Conservation (phyloP, 352 stramenopile genomes). For the Globisporangium rhizosaccharum region DNA sequence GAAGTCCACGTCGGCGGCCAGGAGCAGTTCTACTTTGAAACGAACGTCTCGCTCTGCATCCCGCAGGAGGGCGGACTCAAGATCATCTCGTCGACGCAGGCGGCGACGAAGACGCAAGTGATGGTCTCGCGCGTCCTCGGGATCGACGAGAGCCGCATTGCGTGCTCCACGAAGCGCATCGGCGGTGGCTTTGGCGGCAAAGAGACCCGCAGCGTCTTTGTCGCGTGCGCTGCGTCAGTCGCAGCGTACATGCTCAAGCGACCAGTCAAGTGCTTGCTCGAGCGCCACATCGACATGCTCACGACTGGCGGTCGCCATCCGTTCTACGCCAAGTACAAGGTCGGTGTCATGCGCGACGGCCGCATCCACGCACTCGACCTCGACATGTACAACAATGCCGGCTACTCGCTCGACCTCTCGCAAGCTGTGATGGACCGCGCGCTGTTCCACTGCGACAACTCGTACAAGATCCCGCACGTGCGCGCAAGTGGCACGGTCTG, state of each 20-base stretch:
- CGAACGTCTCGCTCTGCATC: conserved; percentile 75
- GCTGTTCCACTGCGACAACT: conserved; percentile 94
- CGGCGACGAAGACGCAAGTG: conserved; percentile 90
- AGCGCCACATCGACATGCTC: conserved; percentile 95
- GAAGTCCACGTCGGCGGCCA: conserved; percentile 89
- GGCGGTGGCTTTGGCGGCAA: conserved; percentile 97
- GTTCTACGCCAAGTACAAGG: conserved; percentile 93
- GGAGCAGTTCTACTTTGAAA: conserved; percentile 97
- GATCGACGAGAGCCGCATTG: conserved; percentile 87
- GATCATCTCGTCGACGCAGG: conserved; percentile 93
- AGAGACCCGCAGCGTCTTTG: conserved; percentile 91
- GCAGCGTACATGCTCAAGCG: conserved; percentile 84
- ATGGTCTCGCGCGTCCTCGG: conserved; percentile 88
- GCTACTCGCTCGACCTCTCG: conserved; percentile 93
- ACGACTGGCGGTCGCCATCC: conserved; percentile 91
- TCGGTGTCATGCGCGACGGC: conserved; percentile 76
- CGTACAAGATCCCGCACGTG: conserved; percentile 93
- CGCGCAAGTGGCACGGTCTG: conserved; percentile 86
- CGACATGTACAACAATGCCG: conserved; percentile 93
- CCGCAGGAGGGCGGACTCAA: conserved; percentile 89
- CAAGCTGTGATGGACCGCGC: conserved; percentile 92
- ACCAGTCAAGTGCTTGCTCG: conserved; percentile 89
- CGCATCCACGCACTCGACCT: conserved; percentile 89
- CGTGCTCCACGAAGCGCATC: conserved; percentile 92
- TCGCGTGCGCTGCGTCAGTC: conserved; percentile 88